Base-by-base conservation (phyloP, 768 basidiomycete genomes). In the Mrakia hoshinonis region DNA sequence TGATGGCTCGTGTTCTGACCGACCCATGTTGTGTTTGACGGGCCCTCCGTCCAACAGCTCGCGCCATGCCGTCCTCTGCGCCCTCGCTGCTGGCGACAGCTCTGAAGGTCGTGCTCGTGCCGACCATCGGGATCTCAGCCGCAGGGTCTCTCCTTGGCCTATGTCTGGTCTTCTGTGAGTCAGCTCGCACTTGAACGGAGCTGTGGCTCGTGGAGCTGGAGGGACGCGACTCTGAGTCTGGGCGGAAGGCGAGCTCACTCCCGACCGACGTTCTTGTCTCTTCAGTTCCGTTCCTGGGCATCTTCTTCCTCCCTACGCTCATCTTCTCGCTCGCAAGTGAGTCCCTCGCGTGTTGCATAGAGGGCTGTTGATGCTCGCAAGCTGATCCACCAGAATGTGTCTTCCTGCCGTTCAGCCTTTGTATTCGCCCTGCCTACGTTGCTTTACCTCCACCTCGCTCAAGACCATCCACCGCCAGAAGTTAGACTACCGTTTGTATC, bases 391-490 rank as follows among this genome's bases (percentile, higher is more conserved):
- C 49, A n/a, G n/a, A n/a, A 1, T 22, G 24, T 2, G 24, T 10
- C n/a, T 10, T 3, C 22, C 24, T 48, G 12, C 36, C 22, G 26
- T 24, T 9, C 54, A 69, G 69, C 52, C 0, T 61, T 70, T 38
- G 38, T 51, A 36, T 70, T 62, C 31, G 39, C 69, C 22, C n/a
- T 70, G 18, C 58, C 69, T 9, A 61, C 47, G 3, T 22, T 70
- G 2, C 47, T 49, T 0, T 70, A 70, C 36, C 58, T 47, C 49
- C 49, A 38, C n/a, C 51, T 70, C 3, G 69, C 69, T 5, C 69
- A 70, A 36, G 47, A n/a, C 9, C 61, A 70, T 36, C 62, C 69
- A 20, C 69, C 69, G 4, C 49, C 62, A 29, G 43, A 13, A 43
- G 62, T 20, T 1, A 29, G 62, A 22, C 36, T 26, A 10, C 69